Evolutionary conservation across 2,329 filamentous ascomycete species (phyloP), one percentile per base, ranked within the genome.

Genomic region (Microcera coccophila): DNA sequence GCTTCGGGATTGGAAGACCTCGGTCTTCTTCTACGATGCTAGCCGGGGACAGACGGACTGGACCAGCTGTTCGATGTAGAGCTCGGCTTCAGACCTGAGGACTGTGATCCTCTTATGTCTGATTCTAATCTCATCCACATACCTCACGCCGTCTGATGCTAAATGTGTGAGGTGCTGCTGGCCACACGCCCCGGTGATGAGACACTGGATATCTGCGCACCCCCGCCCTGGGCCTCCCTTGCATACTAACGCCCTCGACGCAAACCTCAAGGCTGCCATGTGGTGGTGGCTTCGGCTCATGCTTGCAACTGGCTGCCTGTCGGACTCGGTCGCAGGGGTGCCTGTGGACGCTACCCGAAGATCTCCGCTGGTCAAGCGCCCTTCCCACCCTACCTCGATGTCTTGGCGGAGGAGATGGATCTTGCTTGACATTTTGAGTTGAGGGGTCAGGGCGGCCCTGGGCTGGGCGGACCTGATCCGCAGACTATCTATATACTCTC

Each of bases 91-190:
- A 53, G 44, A 52, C 48, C 45, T 47, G 50, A 58, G 38, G 39
- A 40, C 38, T 40, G 36, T 40, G 50, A 57, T 55, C 48, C 42
- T 53, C 48, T 48, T 50, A 51, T 68, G 64, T 66, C 61, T 67
- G 57, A 63, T 61, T 51, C 52, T 63, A 68, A 71, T 71, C 59
- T 71, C 58, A 50, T 59, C 55, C 52, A 58, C 69, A 70, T 72
- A 60, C 68, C 68, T 56, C 45, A 48, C 46, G 39, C 53, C 35
- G 38, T 53, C 50, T 48, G 39, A 39, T 43, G 55, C 7, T 31
- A 56, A 47, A 41, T 57, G 42, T 42, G 47, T 39, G 46, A 50
- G 44, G 43, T 44, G 45, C 40, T 37, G 41, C 24, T 54, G 33
- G 36, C 45, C 29, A 39, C 57, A 57, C 57, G 29, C 57, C 55